phyloP scores from a whole-genome alignment of 805 yeast genomes.

The Metschnikowia noctiluminum region DNA sequence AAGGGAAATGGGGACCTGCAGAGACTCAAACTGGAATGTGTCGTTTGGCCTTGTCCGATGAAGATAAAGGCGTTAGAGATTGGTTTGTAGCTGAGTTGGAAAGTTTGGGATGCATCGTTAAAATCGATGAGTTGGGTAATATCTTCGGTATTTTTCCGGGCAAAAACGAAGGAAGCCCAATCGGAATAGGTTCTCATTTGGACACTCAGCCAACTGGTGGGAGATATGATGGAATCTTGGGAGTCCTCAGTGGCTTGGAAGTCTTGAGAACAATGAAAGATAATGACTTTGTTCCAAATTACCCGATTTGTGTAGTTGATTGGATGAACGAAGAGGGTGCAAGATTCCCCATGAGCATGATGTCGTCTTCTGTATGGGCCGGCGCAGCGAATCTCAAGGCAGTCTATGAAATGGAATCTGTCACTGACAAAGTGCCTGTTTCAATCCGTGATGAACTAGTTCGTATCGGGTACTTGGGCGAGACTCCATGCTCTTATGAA shows the following conservation, averaged over 20 bases:
- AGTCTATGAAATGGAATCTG: conserved; percentile 50
- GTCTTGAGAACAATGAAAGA: conserved; percentile 63
- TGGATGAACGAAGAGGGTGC: conserved; percentile 86
- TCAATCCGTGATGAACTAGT: conserved; percentile 53
- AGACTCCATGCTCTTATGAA: conserved; percentile 43
- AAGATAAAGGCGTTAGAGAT: conserved; percentile 60
- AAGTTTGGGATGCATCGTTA: conserved; percentile 53
- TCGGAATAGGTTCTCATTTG: conserved; percentile 69
- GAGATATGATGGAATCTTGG: conserved; percentile 68
- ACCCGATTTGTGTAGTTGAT: conserved; percentile 59
- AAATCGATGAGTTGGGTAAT: conserved; percentile 64
- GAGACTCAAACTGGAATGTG: conserved; percentile 65
- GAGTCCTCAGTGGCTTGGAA: conserved; percentile 66
- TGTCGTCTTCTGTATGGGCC: conserved; percentile 69
- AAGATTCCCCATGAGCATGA: conserved; percentile 64
- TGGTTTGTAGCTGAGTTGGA: conserved; percentile 59
- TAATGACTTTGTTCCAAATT: conserved; percentile 55
- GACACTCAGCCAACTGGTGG: conserved; percentile 83
- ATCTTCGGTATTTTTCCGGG: conserved; percentile 68
- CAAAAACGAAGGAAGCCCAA: conserved; percentile 43
- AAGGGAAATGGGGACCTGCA: conserved; percentile 55
- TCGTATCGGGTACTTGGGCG: conserved; percentile 63
- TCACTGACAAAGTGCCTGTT: conserved; percentile 46
- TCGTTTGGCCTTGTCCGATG: conserved; percentile 58
- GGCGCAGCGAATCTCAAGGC: conserved; percentile 45